Conservation (phyloP, 352 stramenopile genomes). For the Salisapilia sapeloensis region DNA sequence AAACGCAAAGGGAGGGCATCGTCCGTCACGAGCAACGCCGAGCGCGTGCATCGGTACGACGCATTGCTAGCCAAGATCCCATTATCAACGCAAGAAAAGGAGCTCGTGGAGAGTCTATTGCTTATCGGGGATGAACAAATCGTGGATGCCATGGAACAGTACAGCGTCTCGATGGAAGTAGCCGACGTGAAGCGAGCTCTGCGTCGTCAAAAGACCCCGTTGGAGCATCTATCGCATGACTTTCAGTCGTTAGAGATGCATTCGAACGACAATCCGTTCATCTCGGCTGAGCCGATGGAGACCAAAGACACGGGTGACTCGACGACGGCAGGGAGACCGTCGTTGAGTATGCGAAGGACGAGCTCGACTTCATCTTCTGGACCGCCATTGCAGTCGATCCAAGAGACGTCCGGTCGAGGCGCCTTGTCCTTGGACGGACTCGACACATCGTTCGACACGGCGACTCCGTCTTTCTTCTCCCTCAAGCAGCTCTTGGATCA, state of each 20-base stretch:
- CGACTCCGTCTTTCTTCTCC: conserved; percentile 34
- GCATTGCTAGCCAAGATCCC: conserved; percentile 49
- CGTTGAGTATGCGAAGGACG: conserved; percentile 40
- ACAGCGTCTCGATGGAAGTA: conserved; percentile 32
- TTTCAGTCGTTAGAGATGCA: conserved; percentile 24
- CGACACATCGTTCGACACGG: conserved; percentile 18
- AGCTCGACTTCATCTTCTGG: conserved; percentile 13
- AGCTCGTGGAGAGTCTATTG: conserved; percentile 50
- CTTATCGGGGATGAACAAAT: conserved; percentile 56
- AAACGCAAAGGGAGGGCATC: conserved; percentile 55
- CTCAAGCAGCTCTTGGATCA: conserved; percentile 41
- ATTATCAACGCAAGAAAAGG: conserved; percentile 35
- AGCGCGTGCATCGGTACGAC: conserved; percentile 49
- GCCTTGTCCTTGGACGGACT: conserved; percentile 49
- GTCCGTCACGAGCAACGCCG: conserved; percentile 50
- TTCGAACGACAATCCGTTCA: conserved; percentile 28
- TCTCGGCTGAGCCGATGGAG: conserved; percentile 9
- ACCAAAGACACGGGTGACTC: conserved; percentile 4
- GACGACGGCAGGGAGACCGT: conserved; percentile 13
- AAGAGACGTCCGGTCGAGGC: conserved; percentile 37
- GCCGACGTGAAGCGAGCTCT: conserved; percentile 28
- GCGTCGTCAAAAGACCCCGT: conserved; percentile 3
- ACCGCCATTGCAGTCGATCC: conserved; percentile 46
- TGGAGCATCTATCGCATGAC: conserved; percentile 7
- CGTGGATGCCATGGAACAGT: conserved; percentile 67